phyloP scores from a whole-genome alignment of 352 stramenopile genomes.

The Pythium vanterpoolii region DNA sequence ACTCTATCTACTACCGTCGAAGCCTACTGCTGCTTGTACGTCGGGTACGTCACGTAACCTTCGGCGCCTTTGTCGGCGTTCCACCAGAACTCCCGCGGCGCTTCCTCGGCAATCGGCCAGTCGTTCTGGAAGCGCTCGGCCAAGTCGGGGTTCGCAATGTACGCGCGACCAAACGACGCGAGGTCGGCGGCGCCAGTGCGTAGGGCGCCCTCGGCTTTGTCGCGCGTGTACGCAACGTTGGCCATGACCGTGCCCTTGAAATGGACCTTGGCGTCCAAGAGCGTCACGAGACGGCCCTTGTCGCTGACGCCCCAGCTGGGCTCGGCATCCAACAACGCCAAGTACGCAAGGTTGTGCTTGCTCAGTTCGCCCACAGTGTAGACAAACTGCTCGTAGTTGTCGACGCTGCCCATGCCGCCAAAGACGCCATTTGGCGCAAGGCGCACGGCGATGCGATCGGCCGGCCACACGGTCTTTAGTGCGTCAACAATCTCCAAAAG shows the following conservation, averaged over 20 bases:
- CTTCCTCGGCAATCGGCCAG: constrained; percentile 22
- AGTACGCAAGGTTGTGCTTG: constrained; percentile 30
- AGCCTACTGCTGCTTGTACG: too few relatives aligned
- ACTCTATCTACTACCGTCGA: too few relatives aligned
- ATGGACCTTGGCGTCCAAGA: constrained; percentile 24
- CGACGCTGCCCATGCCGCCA: constrained; percentile 36
- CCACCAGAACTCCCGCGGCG: not conserved
- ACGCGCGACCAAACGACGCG: constrained; percentile 33
- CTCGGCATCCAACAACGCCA: constrained; percentile 34
- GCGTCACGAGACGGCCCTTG: constrained; percentile 29
- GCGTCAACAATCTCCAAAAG: constrained; percentile 49
- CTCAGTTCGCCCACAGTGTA: constrained; percentile 37
- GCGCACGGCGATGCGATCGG: constrained; percentile 15
- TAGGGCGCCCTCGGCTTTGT: constrained; percentile 24
- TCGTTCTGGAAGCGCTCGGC: constrained; percentile 26
- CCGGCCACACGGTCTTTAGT: constrained; percentile 11
- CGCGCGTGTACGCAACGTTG: constrained; percentile 33
- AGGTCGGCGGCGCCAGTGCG: constrained; percentile 21
- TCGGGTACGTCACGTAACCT: not conserved
- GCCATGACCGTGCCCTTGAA: constrained; percentile 38
- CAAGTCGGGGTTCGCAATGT: constrained; percentile 44
- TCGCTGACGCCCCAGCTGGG: constrained; percentile 33
- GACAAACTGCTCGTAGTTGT: constrained; percentile 45
- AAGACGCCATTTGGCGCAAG: constrained; percentile 34
- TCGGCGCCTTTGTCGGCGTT: not conserved